Evolutionary conservation across 805 yeast species (phyloP), one percentile per base, ranked within the genome.

Genomic region (Metschnikowia continentalis): DNA sequence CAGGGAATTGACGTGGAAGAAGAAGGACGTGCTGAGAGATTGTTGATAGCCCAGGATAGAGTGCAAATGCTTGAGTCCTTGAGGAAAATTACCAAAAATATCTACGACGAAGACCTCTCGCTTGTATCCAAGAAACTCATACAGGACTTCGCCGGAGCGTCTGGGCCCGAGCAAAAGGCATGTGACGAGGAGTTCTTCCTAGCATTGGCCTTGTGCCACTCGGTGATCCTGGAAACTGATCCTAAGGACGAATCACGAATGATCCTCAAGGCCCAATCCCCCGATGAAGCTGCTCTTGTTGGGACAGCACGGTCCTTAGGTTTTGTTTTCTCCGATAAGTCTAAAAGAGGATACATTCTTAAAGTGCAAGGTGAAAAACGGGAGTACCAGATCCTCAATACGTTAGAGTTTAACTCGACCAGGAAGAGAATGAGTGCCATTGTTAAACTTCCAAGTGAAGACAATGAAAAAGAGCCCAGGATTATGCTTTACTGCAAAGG

Each of bases 381-480:
- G 61, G 91, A 87, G 57, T 86, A 81, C 63, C 88, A 86, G 62
- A 74, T 88, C 32, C 67, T 88, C 53, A 87, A 86, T 60, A 78
- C 83, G 19, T 67, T 88, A 55, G 94, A 87, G 61, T 88, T 88
- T 68, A 88, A 88, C 60, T 87, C 94, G 6, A 85, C 94, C 0
- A 81, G 95, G 73, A 87, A 87, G 71, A 83, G 95, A 76, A 87
- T 87, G 95, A 84, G 91, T 76, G 86, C 88, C 14, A 83, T 87
- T 55, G 76, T 87, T 36, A 86, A 85, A 64, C 74, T 88, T 38
- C 90, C 90, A 1, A 66, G 79, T 11, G 62, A 63, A 3, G 51
- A 41, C 5, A 50, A 51, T 1, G 68, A 55, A 6, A 39, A 23
- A 11, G 70, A 66, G 42, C 70, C 76, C 10, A 81, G 75, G 47